Evolutionary conservation across 331 rosid species (phyloP).

Genomic region (Stylosanthes scabra): DNA sequence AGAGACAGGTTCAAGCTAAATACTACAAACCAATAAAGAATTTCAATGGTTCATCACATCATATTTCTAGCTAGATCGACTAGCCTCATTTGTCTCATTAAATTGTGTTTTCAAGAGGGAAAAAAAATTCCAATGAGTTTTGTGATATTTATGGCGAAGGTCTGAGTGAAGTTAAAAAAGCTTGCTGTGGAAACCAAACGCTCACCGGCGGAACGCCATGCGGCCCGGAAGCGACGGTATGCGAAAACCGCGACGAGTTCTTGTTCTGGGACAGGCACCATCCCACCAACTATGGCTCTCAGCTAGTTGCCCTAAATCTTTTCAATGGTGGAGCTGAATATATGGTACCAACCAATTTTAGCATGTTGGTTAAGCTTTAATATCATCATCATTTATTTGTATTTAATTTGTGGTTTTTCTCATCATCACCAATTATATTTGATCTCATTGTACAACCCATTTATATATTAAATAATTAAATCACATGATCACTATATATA

Average conservation of each 20-base stretch:
- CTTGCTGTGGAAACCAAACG: constrained; percentile 41
- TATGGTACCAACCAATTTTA: constrained; percentile 30
- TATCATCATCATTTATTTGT: neutral
- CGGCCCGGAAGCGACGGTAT: neutral
- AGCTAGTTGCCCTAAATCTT: neutral
- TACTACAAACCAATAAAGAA: too few relatives aligned
- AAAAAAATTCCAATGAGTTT: too few relatives aligned
- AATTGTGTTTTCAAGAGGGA: too few relatives aligned
- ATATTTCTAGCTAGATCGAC: too few relatives aligned
- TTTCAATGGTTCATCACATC: too few relatives aligned
- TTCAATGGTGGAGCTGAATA: neutral
- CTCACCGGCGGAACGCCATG: neutral
- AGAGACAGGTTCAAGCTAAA: too few relatives aligned
- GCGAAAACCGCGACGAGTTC: neutral
- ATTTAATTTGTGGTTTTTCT: too few relatives aligned
- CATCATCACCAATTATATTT: too few relatives aligned
- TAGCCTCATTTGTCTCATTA: too few relatives aligned
- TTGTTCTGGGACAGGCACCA: constrained; percentile 41
- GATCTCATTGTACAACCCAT: too few relatives aligned
- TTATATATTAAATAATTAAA: too few relatives aligned
- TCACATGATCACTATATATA: too few relatives aligned
- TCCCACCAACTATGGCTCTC: constrained; percentile 31
- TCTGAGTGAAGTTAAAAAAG: neutral
- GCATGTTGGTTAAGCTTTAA: neutral
- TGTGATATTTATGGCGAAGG: neutral